phyloP scores from a whole-genome alignment of 306 rosid species.

The Medicago ruthenica region DNA sequence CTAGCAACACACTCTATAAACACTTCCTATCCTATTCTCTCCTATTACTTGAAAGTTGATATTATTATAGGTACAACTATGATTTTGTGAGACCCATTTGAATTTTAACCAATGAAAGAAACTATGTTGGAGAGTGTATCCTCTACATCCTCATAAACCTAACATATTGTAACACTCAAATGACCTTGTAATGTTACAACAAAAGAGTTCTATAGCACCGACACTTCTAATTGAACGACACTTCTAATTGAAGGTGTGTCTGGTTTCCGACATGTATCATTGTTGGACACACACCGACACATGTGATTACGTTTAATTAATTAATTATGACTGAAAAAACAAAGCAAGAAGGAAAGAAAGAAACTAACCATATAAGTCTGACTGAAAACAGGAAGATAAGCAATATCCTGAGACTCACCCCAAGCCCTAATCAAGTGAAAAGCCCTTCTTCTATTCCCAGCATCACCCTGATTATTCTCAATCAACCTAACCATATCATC shows the following conservation, averaged over 20 bases:
- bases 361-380: conserved; percentile 70
- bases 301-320: too few species aligned
- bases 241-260: too few species aligned
- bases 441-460: conserved; percentile 52
- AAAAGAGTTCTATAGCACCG: too few species aligned
- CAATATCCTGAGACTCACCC: conserved; percentile 82
- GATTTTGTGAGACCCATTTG: not conserved
- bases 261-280: too few species aligned
- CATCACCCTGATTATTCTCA: conserved; percentile 52
- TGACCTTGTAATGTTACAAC: too few species aligned
- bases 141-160: not conserved
- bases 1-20: too few species aligned
- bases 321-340: too few species aligned
- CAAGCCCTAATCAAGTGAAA: conserved; percentile 77
- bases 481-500: conserved; percentile 70
- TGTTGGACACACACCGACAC: too few species aligned
- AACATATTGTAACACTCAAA: not conserved
- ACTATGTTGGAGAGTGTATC: not conserved
- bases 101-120: not conserved
- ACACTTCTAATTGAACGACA: too few species aligned
- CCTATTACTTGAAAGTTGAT: not conserved
- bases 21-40: not conserved
- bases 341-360: not conserved
- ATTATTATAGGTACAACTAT: not conserved
- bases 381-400: conserved; percentile 78